Evolutionary conservation across 257 asterid genomes (phyloP).

Genomic region (Gentiana dahurica): DNA sequence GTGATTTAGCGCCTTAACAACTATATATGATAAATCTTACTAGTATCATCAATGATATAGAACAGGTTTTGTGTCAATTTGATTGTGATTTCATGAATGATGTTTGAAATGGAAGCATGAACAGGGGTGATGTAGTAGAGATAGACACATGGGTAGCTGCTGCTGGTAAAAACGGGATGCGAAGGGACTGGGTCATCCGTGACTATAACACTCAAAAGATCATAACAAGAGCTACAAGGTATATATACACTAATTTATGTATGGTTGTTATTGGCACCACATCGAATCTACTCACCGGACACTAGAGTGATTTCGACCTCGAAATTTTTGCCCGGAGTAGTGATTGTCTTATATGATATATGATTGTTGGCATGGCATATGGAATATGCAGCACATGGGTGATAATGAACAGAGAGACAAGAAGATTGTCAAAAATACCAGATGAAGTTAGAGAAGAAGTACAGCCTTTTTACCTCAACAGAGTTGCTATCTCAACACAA

Average conservation of each 20-base stretch:
- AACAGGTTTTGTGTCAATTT: too few relatives aligned
- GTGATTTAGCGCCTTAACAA: too few relatives aligned
- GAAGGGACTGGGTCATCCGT: conserved; percentile 76
- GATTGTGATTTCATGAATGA: too few relatives aligned
- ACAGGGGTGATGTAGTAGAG: conserved; percentile 86
- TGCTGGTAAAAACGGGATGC: conserved; percentile 86
- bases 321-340: neutral
- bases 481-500: conserved; percentile 35
- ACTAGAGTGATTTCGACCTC: neutral
- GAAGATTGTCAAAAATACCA: conserved; percentile 71
- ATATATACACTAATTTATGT: too few relatives aligned
- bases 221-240: conserved; percentile 83
- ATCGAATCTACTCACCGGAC: too few relatives aligned
- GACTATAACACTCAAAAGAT: conserved; percentile 49
- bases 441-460: conserved; percentile 65
- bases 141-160: conserved; percentile 94
- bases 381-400: conserved; percentile 62
- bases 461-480: conserved; percentile 52
- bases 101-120: neutral
- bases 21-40: too few relatives aligned
- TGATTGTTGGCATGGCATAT: too few relatives aligned
- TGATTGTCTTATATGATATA: neutral
- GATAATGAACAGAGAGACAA: conserved; percentile 80
- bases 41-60: too few relatives aligned
- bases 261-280: too few relatives aligned